phyloP scores from a whole-genome alignment of 371 early-diverging fungal genomes.

The Rhizopus microsporus region DNA sequence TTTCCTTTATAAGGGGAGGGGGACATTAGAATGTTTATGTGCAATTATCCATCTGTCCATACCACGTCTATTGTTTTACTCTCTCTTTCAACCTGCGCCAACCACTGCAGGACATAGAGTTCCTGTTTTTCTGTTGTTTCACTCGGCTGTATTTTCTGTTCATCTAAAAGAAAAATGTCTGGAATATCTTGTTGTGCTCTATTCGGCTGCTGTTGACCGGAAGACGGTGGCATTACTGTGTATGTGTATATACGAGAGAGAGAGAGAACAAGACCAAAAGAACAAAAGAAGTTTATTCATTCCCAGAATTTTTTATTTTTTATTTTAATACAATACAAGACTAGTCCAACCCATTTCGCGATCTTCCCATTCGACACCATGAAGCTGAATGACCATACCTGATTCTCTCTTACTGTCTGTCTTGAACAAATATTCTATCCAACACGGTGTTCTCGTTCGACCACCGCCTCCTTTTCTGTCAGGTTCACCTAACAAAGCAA shows the following conservation, averaged over 20 bases:
- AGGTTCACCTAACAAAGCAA: conserved; percentile 44
- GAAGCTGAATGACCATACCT: conserved; percentile 43
- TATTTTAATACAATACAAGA: conserved; percentile 31
- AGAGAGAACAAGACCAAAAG: background rate
- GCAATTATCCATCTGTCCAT: conserved; percentile 13
- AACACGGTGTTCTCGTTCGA: conserved; percentile 41
- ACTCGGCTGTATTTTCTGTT: conserved; percentile 55
- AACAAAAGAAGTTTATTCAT: background rate
- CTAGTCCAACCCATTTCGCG: conserved; percentile 54
- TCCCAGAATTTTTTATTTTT: conserved; percentile 8
- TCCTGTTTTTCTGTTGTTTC: conserved; percentile 77
- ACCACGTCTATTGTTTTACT: conserved; percentile 55
- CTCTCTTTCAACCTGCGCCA: conserved; percentile 73
- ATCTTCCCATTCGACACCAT: conserved; percentile 56
- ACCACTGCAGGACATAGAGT: conserved; percentile 78
- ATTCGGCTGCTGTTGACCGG: background rate
- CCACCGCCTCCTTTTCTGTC: conserved; percentile 55
- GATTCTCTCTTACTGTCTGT: conserved; percentile 19
- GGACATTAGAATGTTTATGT: background rate
- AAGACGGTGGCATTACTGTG: conserved; percentile 1
- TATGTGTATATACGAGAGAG: background rate
- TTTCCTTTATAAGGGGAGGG: conserved; percentile 41
- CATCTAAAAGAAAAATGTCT: conserved; percentile 62
- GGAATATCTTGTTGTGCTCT: conserved; percentile 24
- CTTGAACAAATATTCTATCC: conserved; percentile 50